Evolutionary conservation across 352 stramenopile genomes (phyloP).

Genomic region (Pythium utonaiense): DNA sequence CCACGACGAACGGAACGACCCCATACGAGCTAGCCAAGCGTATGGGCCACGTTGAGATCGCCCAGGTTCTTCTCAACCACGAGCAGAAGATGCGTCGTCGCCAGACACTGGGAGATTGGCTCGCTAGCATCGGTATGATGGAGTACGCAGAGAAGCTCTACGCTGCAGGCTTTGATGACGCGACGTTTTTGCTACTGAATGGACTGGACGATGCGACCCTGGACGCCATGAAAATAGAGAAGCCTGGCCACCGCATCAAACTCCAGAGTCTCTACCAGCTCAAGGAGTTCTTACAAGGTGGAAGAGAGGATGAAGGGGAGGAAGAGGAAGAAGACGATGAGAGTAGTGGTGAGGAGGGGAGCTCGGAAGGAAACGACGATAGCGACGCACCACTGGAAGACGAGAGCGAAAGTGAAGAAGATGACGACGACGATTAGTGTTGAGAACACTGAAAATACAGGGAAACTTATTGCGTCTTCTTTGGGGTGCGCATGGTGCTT

Average conservation of each 20-base stretch:
- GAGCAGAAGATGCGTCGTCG: constrained; percentile 20
- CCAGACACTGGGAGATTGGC: constrained; percentile 51
- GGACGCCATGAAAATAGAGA: constrained; percentile 59
- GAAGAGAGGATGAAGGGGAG: constrained; percentile 27
- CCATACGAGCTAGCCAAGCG: constrained; percentile 52
- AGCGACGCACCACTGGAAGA: constrained; percentile 14
- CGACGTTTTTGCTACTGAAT: constrained; percentile 44
- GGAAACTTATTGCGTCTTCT: no score
- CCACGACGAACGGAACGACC: constrained; percentile 51
- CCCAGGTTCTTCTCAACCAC: constrained; percentile 22
- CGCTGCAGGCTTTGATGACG: constrained; percentile 62
- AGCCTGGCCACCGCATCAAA: constrained; percentile 69
- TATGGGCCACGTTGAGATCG: constrained; percentile 34
- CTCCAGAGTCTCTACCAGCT: constrained; percentile 61
- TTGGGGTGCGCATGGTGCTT: no score
- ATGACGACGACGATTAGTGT: no score
- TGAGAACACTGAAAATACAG: no score
- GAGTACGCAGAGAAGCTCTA: constrained; percentile 51
- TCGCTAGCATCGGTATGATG: constrained; percentile 68
- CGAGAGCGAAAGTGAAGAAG: constrained; percentile 7
- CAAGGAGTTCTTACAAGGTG: constrained; percentile 39
- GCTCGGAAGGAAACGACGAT: neutral
- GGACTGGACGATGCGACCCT: constrained; percentile 49
- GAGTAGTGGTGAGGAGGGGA: constrained; percentile 17
- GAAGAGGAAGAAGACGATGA: constrained; percentile 28